Percentiles rank a stretch among this genome's conserved stretches.
Evolutionary conservation across 805 yeast genomes (phyloP).

Genomic region (Candida koratica): DNA sequence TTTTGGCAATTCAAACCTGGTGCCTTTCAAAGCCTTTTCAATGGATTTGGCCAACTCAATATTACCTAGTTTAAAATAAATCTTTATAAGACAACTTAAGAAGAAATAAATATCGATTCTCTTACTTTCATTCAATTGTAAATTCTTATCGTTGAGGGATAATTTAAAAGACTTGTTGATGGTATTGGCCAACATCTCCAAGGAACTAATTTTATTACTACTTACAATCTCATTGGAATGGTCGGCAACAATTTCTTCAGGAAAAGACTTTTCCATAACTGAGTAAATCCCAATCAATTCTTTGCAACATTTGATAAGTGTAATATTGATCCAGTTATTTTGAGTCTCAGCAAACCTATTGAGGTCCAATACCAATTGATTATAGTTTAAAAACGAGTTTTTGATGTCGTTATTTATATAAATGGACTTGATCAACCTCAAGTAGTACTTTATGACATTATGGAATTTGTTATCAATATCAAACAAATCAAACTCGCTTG

Average conservation of each 20-base stretch:
- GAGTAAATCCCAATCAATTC: constrained; percentile 40
- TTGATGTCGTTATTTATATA: constrained; percentile 31
- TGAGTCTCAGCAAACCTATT: constrained; percentile 53
- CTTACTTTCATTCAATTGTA: constrained; percentile 47
- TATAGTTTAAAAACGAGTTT: constrained; percentile 29
- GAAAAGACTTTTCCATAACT: constrained; percentile 28
- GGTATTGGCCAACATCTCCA: constrained; percentile 57
- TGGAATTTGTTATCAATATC: constrained; percentile 35
- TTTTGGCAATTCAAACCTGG: constrained; percentile 50
- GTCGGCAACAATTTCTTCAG: constrained; percentile 21
- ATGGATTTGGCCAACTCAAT: constrained; percentile 71
- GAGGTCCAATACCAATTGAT: constrained; percentile 42
- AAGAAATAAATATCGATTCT: constrained; percentile 66
- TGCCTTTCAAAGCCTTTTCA: constrained; percentile 61
- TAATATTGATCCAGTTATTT: constrained; percentile 48
- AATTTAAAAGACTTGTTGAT: constrained; percentile 71
- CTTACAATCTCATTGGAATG: constrained; percentile 15
- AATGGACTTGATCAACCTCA: constrained; percentile 33
- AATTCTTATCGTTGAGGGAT: constrained; percentile 73
- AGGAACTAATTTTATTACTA: constrained; percentile 18
- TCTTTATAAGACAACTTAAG: constrained; percentile 62
- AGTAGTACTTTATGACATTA: constrained; percentile 29
- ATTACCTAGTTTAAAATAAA: constrained; percentile 64
- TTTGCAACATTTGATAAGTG: constrained; percentile 38
- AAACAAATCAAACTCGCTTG: constrained; percentile 39